Conservation (phyloP, 2,329 filamentous ascomycete genomes). For the Sclerotinia borealis region DNA sequence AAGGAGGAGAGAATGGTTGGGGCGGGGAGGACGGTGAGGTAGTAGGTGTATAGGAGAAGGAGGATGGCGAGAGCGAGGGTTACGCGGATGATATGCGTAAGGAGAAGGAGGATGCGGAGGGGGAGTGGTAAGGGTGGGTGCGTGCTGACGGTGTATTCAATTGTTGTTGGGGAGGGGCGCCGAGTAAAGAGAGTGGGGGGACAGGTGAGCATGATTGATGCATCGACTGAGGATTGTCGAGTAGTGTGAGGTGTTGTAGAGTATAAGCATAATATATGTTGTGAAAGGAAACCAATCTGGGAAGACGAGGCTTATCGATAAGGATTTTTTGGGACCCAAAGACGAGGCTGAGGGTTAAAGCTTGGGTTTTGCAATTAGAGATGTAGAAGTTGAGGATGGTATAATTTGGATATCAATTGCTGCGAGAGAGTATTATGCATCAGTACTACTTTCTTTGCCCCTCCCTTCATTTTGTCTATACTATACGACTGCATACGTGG, state of each 20-base stretch:
- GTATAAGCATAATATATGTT: background rate
- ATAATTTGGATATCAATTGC: background rate
- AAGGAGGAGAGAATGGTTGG: slow-evolving; percentile 23
- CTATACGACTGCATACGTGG: slow-evolving; percentile 4
- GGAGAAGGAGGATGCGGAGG: slow-evolving; percentile 40
- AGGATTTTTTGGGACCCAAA: background rate
- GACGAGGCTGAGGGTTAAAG: background rate
- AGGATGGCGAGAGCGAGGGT: slow-evolving; percentile 38
- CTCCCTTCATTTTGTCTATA: background rate
- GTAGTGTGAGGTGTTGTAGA: background rate
- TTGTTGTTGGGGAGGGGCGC: slow-evolving; percentile 79
- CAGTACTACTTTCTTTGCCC: background rate
- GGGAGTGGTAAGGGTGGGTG: slow-evolving; percentile 49
- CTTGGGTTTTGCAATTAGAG: background rate
- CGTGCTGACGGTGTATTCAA: slow-evolving; percentile 87
- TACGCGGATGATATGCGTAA: slow-evolving; percentile 40
- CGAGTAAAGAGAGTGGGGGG: slow-evolving; percentile 54
- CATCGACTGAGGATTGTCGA: slow-evolving; percentile 15
- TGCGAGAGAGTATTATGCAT: background rate
- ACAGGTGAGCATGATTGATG: slow-evolving; percentile 52
- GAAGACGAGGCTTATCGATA: slow-evolving; percentile 9
- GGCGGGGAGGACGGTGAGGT: slow-evolving; percentile 29
- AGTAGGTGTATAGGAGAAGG: slow-evolving; percentile 46
- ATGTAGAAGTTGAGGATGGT: background rate
- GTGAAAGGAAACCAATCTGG: background rate